These are phyloP conservation scores for Calonectria henricotiae DNA, from an alignment of 2,329 filamentous ascomycete species.

Conservation along the genomic window DNA sequence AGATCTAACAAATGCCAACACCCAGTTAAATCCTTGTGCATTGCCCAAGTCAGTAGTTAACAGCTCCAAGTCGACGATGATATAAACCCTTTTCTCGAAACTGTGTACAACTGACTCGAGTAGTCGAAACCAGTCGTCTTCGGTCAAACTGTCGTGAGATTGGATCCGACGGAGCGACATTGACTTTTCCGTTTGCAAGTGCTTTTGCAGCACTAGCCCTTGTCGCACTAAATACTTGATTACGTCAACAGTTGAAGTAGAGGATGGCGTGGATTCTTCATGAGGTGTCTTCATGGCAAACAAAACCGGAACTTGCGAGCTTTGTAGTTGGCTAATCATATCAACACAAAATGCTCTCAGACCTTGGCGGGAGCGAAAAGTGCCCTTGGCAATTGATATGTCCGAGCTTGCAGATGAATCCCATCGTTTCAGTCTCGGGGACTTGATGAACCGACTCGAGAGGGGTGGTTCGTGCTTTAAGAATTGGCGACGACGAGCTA, in stretches of 20 bases:
- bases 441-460: not conserved
- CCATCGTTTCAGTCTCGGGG: not conserved
- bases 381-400: slow-evolving; percentile 1
- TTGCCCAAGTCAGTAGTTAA: not conserved
- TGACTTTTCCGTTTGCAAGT: slow-evolving; percentile 13
- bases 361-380: not conserved
- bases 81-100: not conserved
- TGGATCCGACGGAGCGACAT: slow-evolving; percentile 4
- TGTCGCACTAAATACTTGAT: slow-evolving; percentile 24
- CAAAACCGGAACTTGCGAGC: not conserved
- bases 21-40: not conserved
- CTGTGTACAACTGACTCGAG: not conserved
- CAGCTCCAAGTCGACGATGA: slow-evolving; percentile 2
- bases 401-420: not conserved
- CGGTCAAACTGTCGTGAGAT: not conserved
- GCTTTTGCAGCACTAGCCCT: not conserved
- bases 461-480: not conserved
- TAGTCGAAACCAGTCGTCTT: not conserved
- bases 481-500: slow-evolving; percentile 5
- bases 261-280: not conserved
- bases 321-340: not conserved
- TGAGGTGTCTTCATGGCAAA: slow-evolving; percentile 20
- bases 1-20: not conserved
- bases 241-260: not conserved
- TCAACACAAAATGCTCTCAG: not conserved